Conservation (phyloP, 176 grass and related monocot genomes). For the Panicum miliaceum region DNA sequence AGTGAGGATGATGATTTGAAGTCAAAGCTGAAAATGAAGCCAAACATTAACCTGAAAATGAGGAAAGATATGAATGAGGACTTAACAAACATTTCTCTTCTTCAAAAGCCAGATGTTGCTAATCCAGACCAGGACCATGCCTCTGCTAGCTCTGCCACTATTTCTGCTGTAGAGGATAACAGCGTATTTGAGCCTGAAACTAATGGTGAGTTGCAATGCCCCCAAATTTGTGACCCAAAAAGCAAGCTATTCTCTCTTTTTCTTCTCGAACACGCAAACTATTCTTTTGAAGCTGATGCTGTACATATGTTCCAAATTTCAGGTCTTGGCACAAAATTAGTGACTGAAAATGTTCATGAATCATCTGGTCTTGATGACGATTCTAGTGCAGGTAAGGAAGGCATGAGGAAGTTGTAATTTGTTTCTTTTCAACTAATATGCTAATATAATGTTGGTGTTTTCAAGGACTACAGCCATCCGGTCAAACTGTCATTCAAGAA, state of each 20-base stretch:
- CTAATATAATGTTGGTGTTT: constrained; percentile 60
- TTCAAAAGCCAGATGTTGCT: constrained; percentile 72
- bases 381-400: constrained; percentile 54
- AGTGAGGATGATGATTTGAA: constrained; percentile 66
- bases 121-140: constrained; percentile 39
- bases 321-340: constrained; percentile 30
- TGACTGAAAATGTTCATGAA: constrained; percentile 12
- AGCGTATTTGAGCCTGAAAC: constrained; percentile 26
- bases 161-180: constrained; percentile 35
- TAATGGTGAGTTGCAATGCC: constrained; percentile 35
- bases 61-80: constrained; percentile 68
- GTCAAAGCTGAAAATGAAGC: constrained; percentile 65
- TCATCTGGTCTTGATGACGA: constrained; percentile 38
- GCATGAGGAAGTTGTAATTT: constrained; percentile 7
- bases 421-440: constrained; percentile 35
- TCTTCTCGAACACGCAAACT: not conserved
- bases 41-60: constrained; percentile 66
- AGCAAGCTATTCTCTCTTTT: constrained; percentile 11
- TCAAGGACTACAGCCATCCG: constrained; percentile 67
- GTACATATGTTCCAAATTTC: constrained; percentile 37
- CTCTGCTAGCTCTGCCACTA: constrained; percentile 11
- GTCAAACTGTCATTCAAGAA: constrained; percentile 44
- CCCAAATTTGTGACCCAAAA: constrained; percentile 7
- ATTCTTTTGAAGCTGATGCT: constrained; percentile 34
- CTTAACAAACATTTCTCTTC: constrained; percentile 70